These are phyloP conservation scores for Ascochyta fabae DNA, from an alignment of 2,329 filamentous ascomycete genomes.

Conservation along the genomic window DNA sequence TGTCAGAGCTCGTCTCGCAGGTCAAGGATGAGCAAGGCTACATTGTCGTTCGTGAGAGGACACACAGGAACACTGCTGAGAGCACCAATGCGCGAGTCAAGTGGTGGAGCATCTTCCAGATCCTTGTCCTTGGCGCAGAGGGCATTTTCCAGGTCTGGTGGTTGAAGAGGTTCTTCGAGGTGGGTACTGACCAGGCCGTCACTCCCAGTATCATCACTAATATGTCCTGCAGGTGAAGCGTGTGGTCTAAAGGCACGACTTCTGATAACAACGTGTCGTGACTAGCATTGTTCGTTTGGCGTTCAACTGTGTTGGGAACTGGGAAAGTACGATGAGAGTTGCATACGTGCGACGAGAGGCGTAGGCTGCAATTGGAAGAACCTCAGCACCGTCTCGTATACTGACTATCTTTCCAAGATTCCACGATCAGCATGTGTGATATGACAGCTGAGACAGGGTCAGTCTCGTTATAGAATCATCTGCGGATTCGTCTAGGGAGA, in stretches of 20 bases:
- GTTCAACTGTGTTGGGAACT: constrained; percentile 22
- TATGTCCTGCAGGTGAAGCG: constrained; percentile 38
- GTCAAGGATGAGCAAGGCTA: constrained; percentile 99
- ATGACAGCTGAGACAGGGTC: background rate
- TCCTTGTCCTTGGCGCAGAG: constrained; percentile 85
- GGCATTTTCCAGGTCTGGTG: constrained; percentile 99
- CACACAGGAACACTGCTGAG: constrained; percentile 97
- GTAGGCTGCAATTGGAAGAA: constrained; percentile 1
- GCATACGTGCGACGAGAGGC: background rate
- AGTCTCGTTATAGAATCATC: background rate
- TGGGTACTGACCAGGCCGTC: constrained; percentile 37
- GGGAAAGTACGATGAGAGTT: constrained; percentile 4
- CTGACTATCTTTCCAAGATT: background rate
- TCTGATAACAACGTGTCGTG: background rate
- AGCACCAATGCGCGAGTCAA: constrained; percentile 97
- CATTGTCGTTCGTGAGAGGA: constrained; percentile 93
- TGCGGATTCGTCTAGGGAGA: background rate
- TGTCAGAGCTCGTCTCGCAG: constrained; percentile 85
- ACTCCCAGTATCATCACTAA: constrained; percentile 25
- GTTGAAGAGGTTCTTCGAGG: constrained; percentile 97
- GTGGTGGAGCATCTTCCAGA: constrained; percentile 99
- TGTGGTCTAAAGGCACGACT: constrained; percentile 31
- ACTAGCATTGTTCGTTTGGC: constrained; percentile 21
- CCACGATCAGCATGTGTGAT: background rate
- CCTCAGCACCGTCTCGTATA: background rate